A percentile compares a stretch with the other conserved stretches of the same genome.
Conservation (phyloP, 805 yeast genomes). For the Scheffersomyces coipomensis region DNA sequence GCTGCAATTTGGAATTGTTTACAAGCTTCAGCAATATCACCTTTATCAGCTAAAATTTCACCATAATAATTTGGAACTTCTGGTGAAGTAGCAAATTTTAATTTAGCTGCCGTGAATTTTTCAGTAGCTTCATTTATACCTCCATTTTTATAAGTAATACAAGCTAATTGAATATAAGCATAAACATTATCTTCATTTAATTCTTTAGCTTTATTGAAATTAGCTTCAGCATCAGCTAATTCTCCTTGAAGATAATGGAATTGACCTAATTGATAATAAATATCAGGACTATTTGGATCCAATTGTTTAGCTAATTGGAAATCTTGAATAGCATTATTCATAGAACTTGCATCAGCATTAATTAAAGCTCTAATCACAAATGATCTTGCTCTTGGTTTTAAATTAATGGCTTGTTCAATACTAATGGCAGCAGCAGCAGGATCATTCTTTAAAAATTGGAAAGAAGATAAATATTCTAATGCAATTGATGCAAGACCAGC, state of each 20-base stretch:
- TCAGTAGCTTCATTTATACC: slow-evolving; percentile 57
- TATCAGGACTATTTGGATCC: slow-evolving; percentile 73
- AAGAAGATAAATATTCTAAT: slow-evolving; percentile 78
- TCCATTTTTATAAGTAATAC: slow-evolving; percentile 82
- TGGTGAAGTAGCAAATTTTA: slow-evolving; percentile 79
- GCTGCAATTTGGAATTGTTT: slow-evolving; percentile 85
- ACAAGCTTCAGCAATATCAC: slow-evolving; percentile 68
- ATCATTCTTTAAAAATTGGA: slow-evolving; percentile 78
- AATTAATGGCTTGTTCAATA: slow-evolving; percentile 61
- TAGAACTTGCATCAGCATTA: slow-evolving; percentile 73
- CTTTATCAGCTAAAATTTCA: slow-evolving; percentile 83
- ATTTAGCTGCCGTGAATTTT: slow-evolving; percentile 65
- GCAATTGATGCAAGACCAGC: slow-evolving; percentile 61
- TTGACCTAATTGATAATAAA: slow-evolving; percentile 94
- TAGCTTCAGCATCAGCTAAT: slow-evolving; percentile 64
- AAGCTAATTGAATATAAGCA: slow-evolving; percentile 89
- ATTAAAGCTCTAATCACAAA: slow-evolving; percentile 80
- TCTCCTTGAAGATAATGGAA: slow-evolving; percentile 78
- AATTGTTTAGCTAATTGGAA: slow-evolving; percentile 70
- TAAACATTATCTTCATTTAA: slow-evolving; percentile 74
- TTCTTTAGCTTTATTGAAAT: slow-evolving; percentile 75
- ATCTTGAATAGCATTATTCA: slow-evolving; percentile 56
- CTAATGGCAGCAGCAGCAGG: slow-evolving; percentile 61
- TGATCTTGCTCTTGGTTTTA: slow-evolving; percentile 77
- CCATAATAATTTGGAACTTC: slow-evolving; percentile 96